These are phyloP conservation scores for Cyclostephanos tholiformis DNA, from an alignment of 108 stramenopile genomes.

Conservation along the genomic window DNA sequence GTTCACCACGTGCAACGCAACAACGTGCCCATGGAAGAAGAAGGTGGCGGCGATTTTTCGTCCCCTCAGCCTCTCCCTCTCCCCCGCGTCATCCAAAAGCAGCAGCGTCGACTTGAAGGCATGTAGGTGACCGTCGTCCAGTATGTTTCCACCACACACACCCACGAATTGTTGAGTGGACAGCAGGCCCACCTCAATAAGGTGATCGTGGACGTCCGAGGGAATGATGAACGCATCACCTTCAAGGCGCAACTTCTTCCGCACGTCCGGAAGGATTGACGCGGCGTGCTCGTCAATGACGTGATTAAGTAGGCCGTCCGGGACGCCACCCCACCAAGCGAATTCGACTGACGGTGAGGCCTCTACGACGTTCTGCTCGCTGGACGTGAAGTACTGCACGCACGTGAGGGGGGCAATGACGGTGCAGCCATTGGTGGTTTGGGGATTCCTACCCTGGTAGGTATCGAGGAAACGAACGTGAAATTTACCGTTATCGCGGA, in stretches of 20 bases:
- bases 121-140: constrained; percentile 63
- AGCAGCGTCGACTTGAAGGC: constrained; percentile 35
- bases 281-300: constrained; percentile 64
- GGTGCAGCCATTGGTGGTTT: constrained; percentile 71
- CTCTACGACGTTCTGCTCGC: constrained; percentile 2
- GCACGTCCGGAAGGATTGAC: constrained; percentile 45
- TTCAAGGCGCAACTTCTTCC: constrained; percentile 55
- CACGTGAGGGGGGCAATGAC: constrained; percentile 70
- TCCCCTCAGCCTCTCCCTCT: constrained; percentile 11
- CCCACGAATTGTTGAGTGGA: constrained; percentile 59
- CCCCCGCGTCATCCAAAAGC: constrained; percentile 12
- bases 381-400: constrained; percentile 57
- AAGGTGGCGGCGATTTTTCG: constrained; percentile 57
- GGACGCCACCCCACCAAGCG: constrained; percentile 40
- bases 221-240: constrained; percentile 69
- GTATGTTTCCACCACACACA: constrained; percentile 65
- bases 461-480: constrained; percentile 62
- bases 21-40: constrained; percentile 75
- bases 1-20: constrained; percentile 48
- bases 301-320: constrained; percentile 54
- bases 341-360: background rate
- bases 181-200: constrained; percentile 54
- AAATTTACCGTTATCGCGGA: constrained; percentile 37
- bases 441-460: constrained; percentile 71
- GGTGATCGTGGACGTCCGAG: constrained; percentile 70